phyloP scores from a whole-genome alignment of 176 grass and related monocot species.

The Ampelocalamus luodianensis region DNA sequence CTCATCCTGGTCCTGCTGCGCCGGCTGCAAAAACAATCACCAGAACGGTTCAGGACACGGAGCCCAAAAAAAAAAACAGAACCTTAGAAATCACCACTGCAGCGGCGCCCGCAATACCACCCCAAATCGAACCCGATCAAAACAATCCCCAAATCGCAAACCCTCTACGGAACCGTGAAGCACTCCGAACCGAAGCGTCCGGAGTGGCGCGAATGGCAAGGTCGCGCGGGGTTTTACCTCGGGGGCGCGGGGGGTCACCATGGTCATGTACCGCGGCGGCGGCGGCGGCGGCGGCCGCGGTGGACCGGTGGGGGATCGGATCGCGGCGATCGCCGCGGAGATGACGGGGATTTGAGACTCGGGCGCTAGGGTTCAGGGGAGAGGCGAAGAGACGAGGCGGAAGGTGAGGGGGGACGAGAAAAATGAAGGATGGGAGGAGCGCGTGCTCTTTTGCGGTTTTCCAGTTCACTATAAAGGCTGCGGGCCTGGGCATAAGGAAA shows the following conservation, averaged over 20 bases:
- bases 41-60: constrained; percentile 39
- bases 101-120: background rate
- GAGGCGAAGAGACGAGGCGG: background rate
- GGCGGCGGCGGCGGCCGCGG: background rate
- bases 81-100: background rate
- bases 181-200: background rate
- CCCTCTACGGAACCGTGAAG: background rate
- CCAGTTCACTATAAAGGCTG: background rate
- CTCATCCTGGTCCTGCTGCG: constrained; percentile 54
- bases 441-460: constrained; percentile 8
- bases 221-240: constrained; percentile 41
- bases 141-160: constrained; percentile 20
- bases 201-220: background rate
- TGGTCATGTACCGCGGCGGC: constrained; percentile 29
- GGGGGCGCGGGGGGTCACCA: constrained; percentile 53
- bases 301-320: background rate
- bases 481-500: background rate
- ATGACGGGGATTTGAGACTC: background rate
- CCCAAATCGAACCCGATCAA: background rate
- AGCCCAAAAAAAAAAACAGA: background rate
- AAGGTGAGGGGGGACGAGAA: too few relatives aligned
- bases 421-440: background rate
- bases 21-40: constrained; percentile 38
- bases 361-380: constrained; percentile 53
- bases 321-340: constrained; percentile 26